Evolutionary conservation across 1,284 basidiomycete genomes (phyloP), one percentile per base, ranked within the genome.

Genomic region (Melampsora larici-populina): DNA sequence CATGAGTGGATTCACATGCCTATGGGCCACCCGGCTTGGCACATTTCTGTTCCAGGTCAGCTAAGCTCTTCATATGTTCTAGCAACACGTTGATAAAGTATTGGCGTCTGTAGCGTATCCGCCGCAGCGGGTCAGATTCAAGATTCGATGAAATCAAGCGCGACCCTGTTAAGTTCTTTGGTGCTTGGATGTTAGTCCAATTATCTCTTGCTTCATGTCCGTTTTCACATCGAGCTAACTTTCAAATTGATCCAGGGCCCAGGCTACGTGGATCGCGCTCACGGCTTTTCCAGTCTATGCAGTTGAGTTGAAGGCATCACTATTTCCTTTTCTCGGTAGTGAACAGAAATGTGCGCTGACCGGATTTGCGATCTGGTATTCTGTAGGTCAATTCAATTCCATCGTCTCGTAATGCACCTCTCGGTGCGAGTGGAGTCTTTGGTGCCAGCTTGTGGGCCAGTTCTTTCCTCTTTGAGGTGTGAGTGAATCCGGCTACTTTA

Each of bases 261-360:
- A 92, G 89, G 90, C 89, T 0, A 88, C 88, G 1, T 92, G 90
- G 90, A 87, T 91, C 67, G 86, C 88, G 64, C 79, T 90, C 17
- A 89, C 90, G 68, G 89, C 90, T 17, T 85, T 92, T 2, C 90
- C 90, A 1, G 88, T 91, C 17, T 90, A 89, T 81, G 83, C 91
- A 70, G 86, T 55, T 87, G 79, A 69, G 71, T 24, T 36, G 36
- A 36, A 24, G 8, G 60, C 60, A 63, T 17, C 29, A 83, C 58
- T 21, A n/a, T 36, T n/a, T 78, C 18, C 46, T 21, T 51, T 62
- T 43, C 15, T 4, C 66, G 26, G 40, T 55, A n/a, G 40, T 31
- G 1, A 26, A 7, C 24, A 13, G 7, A 21, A 66, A 31, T 31
- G 13, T 1, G 49, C 40, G n/a, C 18, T 63, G 24, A 24, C 24